These are phyloP conservation scores for Ensete glaucum DNA, from an alignment of 176 grass and related monocot genomes.

Conservation along the genomic window DNA sequence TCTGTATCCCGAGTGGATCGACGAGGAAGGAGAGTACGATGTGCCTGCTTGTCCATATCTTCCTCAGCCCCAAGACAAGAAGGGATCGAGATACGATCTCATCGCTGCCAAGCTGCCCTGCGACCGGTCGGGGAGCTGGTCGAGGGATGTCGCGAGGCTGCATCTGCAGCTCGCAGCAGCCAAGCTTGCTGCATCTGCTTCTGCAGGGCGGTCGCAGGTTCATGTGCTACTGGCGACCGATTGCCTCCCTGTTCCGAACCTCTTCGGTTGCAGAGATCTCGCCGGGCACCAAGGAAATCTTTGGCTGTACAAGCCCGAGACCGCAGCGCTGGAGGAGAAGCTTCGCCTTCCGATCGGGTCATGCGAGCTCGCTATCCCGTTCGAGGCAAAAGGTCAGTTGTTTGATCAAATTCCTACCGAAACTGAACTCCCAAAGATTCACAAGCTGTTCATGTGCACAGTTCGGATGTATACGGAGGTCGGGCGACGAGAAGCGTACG, in stretches of 20 bases:
- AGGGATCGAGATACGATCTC: neutral
- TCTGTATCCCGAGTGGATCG: conserved; percentile 5
- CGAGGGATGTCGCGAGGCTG: neutral
- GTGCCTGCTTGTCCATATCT: neutral
- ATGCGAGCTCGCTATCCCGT: neutral
- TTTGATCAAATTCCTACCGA: neutral
- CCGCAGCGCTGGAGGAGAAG: neutral
- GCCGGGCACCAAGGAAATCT: neutral
- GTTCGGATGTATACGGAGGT: neutral
- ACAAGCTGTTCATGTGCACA: neutral
- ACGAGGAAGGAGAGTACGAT: neutral
- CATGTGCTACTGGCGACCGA: neutral
- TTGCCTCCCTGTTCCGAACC: neutral
- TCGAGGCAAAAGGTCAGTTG: neutral
- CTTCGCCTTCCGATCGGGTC: conserved; percentile 3
- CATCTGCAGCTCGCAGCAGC: conserved; percentile 5
- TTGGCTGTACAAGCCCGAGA: conserved; percentile 1
- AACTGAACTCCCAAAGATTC: neutral
- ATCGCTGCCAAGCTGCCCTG: conserved; percentile 6
- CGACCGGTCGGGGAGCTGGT: neutral
- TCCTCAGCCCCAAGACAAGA: neutral
- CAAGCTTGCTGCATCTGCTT: neutral
- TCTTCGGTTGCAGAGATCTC: neutral
- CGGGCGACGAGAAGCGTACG: neutral
- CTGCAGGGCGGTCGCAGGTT: neutral